phyloP scores from a whole-genome alignment of 495 filamentous ascomycete genomes.

The Penicillium soppii region DNA sequence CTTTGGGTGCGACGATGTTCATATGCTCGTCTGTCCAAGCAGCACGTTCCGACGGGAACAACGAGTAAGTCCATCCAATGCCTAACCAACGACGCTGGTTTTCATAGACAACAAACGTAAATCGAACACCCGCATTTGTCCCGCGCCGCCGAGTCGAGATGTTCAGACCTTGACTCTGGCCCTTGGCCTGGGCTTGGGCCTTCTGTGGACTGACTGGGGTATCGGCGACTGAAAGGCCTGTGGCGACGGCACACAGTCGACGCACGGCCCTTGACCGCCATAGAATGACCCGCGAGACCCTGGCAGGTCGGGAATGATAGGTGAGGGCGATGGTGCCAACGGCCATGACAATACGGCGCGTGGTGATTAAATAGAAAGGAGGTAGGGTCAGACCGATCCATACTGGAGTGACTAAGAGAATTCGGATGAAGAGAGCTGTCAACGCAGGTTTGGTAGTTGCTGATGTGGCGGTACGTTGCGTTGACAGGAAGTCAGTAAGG shows the following conservation, averaged over 20 bases:
- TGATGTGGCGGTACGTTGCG: constrained; percentile 84
- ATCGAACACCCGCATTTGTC: constrained; percentile 74
- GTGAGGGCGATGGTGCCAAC: constrained; percentile 80
- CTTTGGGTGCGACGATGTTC: constrained; percentile 72
- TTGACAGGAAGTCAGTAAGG: constrained; percentile 91
- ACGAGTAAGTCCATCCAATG: constrained; percentile 87
- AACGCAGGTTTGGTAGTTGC: constrained; percentile 91
- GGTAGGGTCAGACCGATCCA: constrained; percentile 84
- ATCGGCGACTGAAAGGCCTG: constrained; percentile 70
- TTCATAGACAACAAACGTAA: constrained; percentile 94
- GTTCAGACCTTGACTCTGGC: constrained; percentile 42
- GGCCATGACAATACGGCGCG: constrained; percentile 74
- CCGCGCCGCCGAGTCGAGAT: constrained; percentile 53
- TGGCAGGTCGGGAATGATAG: constrained; percentile 86
- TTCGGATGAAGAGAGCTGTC: constrained; percentile 84
- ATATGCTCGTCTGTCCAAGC: constrained; percentile 97
- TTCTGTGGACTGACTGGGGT: constrained; percentile 27
- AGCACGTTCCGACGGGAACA: constrained; percentile 84
- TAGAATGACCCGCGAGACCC: constrained; percentile 81
- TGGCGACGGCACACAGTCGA: constrained; percentile 62
- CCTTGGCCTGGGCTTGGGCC: constrained; percentile 38
- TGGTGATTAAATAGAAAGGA: constrained; percentile 81
- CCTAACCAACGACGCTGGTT: constrained; percentile 97
- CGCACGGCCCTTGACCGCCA: constrained; percentile 84
- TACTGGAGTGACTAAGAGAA: constrained; percentile 79